Conservation (phyloP, 306 rosid species). For the Corylus americana region DNA sequence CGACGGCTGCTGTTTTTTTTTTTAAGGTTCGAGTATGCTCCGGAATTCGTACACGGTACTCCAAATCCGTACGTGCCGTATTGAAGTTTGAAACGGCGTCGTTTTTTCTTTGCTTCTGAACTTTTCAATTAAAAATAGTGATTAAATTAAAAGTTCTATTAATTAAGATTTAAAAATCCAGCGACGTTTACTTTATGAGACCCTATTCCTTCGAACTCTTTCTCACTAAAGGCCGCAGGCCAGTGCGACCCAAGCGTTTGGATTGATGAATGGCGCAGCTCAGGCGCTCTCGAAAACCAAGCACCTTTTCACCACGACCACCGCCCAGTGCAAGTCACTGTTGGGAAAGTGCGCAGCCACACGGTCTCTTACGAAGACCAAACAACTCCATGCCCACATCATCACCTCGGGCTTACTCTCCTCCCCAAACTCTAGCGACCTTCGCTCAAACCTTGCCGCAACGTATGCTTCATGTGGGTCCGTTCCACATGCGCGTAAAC, state of each 20-base stretch:
- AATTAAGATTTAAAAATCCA: no score
- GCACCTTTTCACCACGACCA: conserved; percentile 13
- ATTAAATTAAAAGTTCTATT: no score
- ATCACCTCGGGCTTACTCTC: conserved; percentile 47
- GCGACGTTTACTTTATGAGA: no score
- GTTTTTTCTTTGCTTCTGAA: no score
- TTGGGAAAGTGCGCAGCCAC: conserved; percentile 44
- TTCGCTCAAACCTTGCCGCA: conserved; percentile 49
- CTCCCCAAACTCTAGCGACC: conserved; percentile 23
- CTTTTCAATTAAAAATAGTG: no score
- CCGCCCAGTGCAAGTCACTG: conserved; percentile 34
- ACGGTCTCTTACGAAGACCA: conserved; percentile 55
- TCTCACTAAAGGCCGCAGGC: no score
- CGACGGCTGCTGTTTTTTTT: background rate
- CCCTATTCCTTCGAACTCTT: no score
- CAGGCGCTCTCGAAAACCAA: conserved; percentile 34
- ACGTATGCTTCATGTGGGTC: conserved; percentile 59
- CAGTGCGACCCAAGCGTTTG: background rate
- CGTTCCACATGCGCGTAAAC: conserved; percentile 51
- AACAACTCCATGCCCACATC: conserved; percentile 59
- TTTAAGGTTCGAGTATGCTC: background rate
- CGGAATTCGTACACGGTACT: background rate
- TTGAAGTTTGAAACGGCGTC: no score
- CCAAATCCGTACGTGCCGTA: no score
- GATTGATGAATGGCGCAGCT: conserved; percentile 41